Percentiles rank a stretch among this genome's conserved stretches.
phyloP scores from a whole-genome alignment of 768 basidiomycete genomes.

The Mycena metata region DNA sequence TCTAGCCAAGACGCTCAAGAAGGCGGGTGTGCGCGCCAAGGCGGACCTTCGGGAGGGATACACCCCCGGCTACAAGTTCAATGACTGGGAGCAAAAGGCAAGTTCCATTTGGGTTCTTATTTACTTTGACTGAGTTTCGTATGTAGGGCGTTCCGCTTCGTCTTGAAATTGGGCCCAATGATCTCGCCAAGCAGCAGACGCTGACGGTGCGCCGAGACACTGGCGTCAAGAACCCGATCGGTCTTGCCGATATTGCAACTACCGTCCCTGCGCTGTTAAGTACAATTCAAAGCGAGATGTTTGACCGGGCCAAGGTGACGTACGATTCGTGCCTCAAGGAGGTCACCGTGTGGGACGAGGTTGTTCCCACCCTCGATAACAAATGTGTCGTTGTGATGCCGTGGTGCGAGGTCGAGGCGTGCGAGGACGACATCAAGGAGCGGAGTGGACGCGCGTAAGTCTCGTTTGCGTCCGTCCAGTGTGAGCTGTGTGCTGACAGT shows the following conservation, averaged over 20 bases:
- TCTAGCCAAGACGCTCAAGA: constrained; percentile 79
- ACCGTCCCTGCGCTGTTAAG: constrained; percentile 79
- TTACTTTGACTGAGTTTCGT: constrained; percentile 4
- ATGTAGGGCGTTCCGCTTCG: constrained; percentile 93
- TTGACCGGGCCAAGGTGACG: constrained; percentile 76
- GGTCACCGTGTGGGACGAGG: constrained; percentile 90
- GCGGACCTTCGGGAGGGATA: constrained; percentile 96
- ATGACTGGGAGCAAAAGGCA: constrained; percentile 99
- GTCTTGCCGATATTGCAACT: constrained; percentile 55
- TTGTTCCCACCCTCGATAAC: constrained; percentile 91
- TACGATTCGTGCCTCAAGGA: constrained; percentile 80
- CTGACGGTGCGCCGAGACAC: constrained; percentile 85
- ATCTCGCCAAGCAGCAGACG: constrained; percentile 86
- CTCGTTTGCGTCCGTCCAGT: constrained; percentile 33
- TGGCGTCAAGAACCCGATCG: constrained; percentile 60
- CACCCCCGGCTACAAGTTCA: constrained; percentile 99
- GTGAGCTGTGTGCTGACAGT: constrained; percentile 19
- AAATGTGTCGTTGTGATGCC: constrained; percentile 92
- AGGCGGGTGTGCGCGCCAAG: constrained; percentile 83
- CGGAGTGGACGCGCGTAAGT: constrained; percentile 85
- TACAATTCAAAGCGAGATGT: constrained; percentile 93
- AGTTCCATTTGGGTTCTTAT: constrained; percentile 23
- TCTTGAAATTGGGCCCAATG: constrained; percentile 96
- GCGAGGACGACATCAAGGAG: constrained; percentile 99
- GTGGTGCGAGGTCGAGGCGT: constrained; percentile 94